Evolutionary conservation across 1,139 yeast species (phyloP).

Genomic region (Spencermartinsiella ligniputridi): DNA sequence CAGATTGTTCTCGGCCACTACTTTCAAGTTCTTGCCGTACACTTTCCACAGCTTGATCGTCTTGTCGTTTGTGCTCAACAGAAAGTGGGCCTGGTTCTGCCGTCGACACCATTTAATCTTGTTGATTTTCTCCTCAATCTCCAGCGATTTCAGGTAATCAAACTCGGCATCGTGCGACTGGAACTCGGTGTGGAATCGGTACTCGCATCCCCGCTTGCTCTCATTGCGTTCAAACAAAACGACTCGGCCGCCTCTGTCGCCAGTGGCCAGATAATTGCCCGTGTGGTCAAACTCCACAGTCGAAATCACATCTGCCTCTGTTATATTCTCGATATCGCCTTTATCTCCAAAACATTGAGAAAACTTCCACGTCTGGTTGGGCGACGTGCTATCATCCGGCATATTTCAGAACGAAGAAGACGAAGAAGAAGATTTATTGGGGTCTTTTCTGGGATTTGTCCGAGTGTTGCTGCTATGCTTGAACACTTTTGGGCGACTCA

Average conservation of each 20-base stretch:
- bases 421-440: too few relatives aligned
- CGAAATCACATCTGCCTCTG: slow-evolving; percentile 96
- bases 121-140: slow-evolving; percentile 96
- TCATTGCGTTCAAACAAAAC: slow-evolving; percentile 91
- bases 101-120: slow-evolving; percentile 95
- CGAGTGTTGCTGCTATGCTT: too few relatives aligned
- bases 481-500: too few relatives aligned
- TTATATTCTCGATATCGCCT: slow-evolving; percentile 91
- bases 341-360: slow-evolving; percentile 90
- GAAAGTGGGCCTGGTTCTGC: slow-evolving; percentile 80
- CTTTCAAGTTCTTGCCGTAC: slow-evolving; percentile 83
- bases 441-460: too few relatives aligned
- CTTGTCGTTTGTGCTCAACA: slow-evolving; percentile 91
- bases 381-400: slow-evolving; percentile 25
- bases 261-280: slow-evolving; percentile 95
- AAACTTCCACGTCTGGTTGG: slow-evolving; percentile 37
- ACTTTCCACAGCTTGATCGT: slow-evolving; percentile 97
- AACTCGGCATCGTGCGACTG: slow-evolving; percentile 99
- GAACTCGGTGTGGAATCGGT: slow-evolving; percentile 92
- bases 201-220: slow-evolving; percentile 80
- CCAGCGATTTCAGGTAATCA: slow-evolving; percentile 91
- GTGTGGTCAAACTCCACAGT: slow-evolving; percentile 95
- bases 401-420: too few relatives aligned
- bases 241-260: slow-evolving; percentile 98
- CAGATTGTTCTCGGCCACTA: slow-evolving; percentile 87